phyloP scores from a whole-genome alignment of 1,284 basidiomycete species.

The Ceratobasidium theobromae region DNA sequence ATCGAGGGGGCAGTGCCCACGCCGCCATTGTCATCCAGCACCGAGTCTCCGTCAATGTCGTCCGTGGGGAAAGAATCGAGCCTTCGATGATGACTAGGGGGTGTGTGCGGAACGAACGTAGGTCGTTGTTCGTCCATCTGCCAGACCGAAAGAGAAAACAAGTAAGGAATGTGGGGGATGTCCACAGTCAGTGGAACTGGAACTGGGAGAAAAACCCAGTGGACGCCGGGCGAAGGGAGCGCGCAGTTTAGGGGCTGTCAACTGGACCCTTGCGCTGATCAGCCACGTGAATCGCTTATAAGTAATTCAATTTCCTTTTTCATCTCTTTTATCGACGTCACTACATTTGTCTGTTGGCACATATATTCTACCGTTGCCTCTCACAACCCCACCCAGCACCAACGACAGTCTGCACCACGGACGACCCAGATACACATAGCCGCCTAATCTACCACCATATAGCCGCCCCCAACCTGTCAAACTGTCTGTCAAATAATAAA shows the following conservation, averaged over 20 bases:
- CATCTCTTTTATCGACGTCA: background rate
- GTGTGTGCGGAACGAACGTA: background rate
- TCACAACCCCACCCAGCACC: too few species aligned
- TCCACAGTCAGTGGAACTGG: background rate
- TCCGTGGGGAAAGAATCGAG: conserved; percentile 26
- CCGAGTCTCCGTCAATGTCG: background rate
- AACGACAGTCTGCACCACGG: too few species aligned
- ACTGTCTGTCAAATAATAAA: too few species aligned
- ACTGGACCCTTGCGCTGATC: conserved; percentile 5
- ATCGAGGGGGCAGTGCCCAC: conserved; percentile 2
- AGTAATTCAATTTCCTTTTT: background rate
- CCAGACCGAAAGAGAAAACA: background rate
- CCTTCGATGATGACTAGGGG: background rate
- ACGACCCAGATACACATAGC: too few species aligned
- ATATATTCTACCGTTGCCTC: too few species aligned
- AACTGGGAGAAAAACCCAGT: background rate
- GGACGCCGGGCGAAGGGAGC: background rate
- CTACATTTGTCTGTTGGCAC: too few species aligned
- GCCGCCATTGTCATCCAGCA: background rate
- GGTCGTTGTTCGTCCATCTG: background rate
- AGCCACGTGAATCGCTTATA: background rate
- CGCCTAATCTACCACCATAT: too few species aligned
- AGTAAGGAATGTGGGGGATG: background rate
- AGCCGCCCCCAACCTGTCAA: too few species aligned
- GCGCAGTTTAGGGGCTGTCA: conserved; percentile 10